Percentiles rank a stretch among this genome's conserved stretches.
Conservation (phyloP, 495 filamentous ascomycete species). For the Paragyromitra xinjiangensis region DNA sequence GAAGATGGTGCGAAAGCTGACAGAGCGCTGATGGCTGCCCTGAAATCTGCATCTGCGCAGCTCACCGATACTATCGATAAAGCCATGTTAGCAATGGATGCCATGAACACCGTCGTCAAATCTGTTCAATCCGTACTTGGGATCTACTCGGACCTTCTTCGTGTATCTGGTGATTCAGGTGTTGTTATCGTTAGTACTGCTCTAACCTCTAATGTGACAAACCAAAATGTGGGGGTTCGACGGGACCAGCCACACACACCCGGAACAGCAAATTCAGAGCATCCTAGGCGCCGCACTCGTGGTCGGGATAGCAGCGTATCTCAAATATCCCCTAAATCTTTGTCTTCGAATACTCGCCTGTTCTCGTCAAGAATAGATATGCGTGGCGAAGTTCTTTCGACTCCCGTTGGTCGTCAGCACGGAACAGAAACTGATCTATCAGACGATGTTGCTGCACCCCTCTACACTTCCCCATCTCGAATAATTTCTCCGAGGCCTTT, state of each 20-base stretch:
- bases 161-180: slow-evolving; percentile 40
- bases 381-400: neutral
- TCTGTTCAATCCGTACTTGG: slow-evolving; percentile 45
- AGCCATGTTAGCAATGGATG: slow-evolving; percentile 48
- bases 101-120: slow-evolving; percentile 38
- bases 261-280: neutral
- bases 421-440: neutral
- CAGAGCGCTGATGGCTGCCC: slow-evolving; percentile 38
- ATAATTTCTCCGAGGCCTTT: neutral
- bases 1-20: slow-evolving; percentile 37
- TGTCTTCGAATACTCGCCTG: slow-evolving; percentile 4
- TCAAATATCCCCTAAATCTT: slow-evolving; percentile 28
- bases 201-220: slow-evolving; percentile 21
- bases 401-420: neutral
- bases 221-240: slow-evolving; percentile 3
- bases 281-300: neutral
- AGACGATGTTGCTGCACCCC: neutral
- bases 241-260: neutral
- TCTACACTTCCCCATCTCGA: slow-evolving; percentile 1
- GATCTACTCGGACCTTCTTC: slow-evolving; percentile 48
- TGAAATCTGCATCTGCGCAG: slow-evolving; percentile 44
- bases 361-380: slow-evolving; percentile 18
- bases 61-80: slow-evolving; percentile 48
- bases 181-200: slow-evolving; percentile 47
- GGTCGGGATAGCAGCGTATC: slow-evolving; percentile 22